Evolutionary conservation across 495 filamentous ascomycete species (phyloP).

Genomic region (Letharia columbiana): DNA sequence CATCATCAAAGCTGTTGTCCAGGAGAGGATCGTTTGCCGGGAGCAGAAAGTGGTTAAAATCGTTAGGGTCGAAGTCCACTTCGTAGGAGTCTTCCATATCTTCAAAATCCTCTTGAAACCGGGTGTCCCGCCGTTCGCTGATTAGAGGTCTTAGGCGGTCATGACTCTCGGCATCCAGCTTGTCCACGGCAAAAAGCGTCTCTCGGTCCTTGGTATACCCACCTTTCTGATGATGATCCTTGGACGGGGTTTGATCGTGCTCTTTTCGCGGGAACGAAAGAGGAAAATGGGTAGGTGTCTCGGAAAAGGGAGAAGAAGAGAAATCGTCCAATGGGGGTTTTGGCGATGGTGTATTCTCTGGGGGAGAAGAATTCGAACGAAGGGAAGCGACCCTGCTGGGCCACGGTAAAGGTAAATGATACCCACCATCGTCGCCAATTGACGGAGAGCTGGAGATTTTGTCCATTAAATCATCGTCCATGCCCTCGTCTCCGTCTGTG

Average conservation of each 20-base stretch:
- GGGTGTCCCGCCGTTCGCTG: slow-evolving; percentile 5
- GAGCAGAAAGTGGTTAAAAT: slow-evolving; percentile 32
- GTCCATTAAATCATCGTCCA: slow-evolving; percentile 91
- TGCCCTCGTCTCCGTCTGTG: slow-evolving; percentile 62
- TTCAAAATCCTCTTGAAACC: slow-evolving; percentile 12
- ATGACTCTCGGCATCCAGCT: slow-evolving; percentile 14
- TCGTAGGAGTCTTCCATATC: slow-evolving; percentile 22
- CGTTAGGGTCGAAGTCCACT: slow-evolving; percentile 26
- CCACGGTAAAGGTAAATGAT: slow-evolving; percentile 36
- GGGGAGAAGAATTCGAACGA: slow-evolving; percentile 33
- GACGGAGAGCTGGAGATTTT: slow-evolving; percentile 97
- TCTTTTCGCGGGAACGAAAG: slow-evolving; percentile 27
- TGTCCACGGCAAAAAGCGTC: slow-evolving; percentile 15
- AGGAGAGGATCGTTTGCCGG: slow-evolving; percentile 36
- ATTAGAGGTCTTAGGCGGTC: slow-evolving; percentile 9
- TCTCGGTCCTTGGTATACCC: slow-evolving; percentile 38
- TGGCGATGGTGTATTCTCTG: slow-evolving; percentile 20
- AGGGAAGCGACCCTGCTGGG: slow-evolving; percentile 36
- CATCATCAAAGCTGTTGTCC: slow-evolving; percentile 30
- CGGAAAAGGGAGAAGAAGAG: slow-evolving; percentile 48
- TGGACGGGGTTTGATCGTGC: slow-evolving; percentile 32
- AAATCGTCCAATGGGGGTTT: slow-evolving; percentile 26
- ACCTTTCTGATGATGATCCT: slow-evolving; percentile 55
- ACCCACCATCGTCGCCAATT: slow-evolving; percentile 91
- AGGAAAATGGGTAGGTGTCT: slow-evolving; percentile 41